These are phyloP conservation scores for Lagenaria siceraria DNA, from an alignment of 306 rosid species.

Conservation along the genomic window DNA sequence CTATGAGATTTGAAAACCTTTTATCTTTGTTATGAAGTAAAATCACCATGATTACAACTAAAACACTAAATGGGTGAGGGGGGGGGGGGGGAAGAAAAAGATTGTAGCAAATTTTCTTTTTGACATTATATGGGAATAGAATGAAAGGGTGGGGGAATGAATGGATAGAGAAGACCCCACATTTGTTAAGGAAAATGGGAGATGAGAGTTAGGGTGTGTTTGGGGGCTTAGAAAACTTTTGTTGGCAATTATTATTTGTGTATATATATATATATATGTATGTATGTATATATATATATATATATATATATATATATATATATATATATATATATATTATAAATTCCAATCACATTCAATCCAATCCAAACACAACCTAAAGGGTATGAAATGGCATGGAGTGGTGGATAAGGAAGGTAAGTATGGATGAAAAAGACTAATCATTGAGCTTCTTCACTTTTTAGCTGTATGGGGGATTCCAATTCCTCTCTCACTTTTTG, in stretches of 20 bases:
- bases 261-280: too few species aligned
- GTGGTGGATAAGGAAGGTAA: slow-evolving; percentile 44
- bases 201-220: background rate
- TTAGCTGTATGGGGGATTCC: slow-evolving; percentile 25
- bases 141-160: background rate
- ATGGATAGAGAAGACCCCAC: background rate
- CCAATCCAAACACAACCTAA: background rate
- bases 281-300: too few species aligned
- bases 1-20: background rate
- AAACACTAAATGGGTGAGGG: background rate
- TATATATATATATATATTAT: too few species aligned
- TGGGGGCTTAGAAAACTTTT: background rate
- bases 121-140: background rate
- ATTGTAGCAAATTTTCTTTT: background rate
- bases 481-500: background rate
- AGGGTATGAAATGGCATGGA: slow-evolving; percentile 10
- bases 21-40: background rate
- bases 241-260: background rate
- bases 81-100: background rate
- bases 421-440: slow-evolving; percentile 33
- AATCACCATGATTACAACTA: background rate
- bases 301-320: too few species aligned
- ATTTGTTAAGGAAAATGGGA: slow-evolving; percentile 1
- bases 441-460: slow-evolving; percentile 43
- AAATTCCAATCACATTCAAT: background rate